Base-by-base conservation (phyloP, 805 yeast species). In the Tetrapisispora taiwanensis region DNA sequence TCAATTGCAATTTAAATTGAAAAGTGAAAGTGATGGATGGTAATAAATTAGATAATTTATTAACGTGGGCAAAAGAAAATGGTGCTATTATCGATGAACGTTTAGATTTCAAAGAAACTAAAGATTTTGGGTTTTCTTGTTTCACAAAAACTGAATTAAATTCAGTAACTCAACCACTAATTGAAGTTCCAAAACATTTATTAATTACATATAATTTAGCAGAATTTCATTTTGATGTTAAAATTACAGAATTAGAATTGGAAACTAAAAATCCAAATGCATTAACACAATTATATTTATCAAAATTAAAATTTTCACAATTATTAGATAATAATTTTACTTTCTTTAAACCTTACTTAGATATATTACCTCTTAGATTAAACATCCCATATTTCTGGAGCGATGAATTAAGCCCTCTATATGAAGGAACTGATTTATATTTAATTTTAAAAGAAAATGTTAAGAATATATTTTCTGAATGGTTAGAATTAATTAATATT, bases 371-470 rank as follows among this genome's bases (percentile, higher is more conserved):
- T 2, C 30, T 60, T 5, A 53, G 54, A 9, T 69, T 76, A 18
- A 70, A 71, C n/a, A 68, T 79, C 10, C 95, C 96, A 1, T 73
- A 75, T 43, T 76, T 75, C 50, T 88, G 89, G 87, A 65, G 65
- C 28, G 56, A 69, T 0, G 65, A 63, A 2, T 84, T 81, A 36
- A 67, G 75, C 43, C 58, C 63, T 5, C 55, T 71, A 30, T 58
- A 88, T 10, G 66, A 70, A 36, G 89, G 89, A 0, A 81, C 95
- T 0, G 89, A 87, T 57, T 68, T 85, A 22, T 74, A 72, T n/a
- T 65, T 72, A 36, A 71, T 80, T 1, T 58, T 81, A 30, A 68
- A 70, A 19, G 69, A 69, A n/a, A 71, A 73, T 36, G 56, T 76
- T 27, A 57, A 54, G 4, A 54, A 55, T 4, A 59, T 80, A 45